Conservation (phyloP, 2,329 filamentous ascomycete species). For the Fusarium incarnatum region DNA sequence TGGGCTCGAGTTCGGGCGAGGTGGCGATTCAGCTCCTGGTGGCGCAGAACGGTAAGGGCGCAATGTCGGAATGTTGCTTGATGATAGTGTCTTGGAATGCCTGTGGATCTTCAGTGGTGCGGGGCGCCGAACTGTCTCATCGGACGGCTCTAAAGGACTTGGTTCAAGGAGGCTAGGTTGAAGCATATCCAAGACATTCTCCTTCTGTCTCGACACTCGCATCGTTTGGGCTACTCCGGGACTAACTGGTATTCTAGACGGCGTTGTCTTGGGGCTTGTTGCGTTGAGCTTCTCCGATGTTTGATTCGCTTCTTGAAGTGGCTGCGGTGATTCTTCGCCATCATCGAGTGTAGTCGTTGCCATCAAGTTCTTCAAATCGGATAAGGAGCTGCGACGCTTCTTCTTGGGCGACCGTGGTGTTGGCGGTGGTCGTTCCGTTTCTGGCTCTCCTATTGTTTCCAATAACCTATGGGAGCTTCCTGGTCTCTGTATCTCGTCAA, state of each 20-base stretch:
- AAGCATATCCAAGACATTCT: constrained; percentile 47
- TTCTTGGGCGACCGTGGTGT: constrained; percentile 66
- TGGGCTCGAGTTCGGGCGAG: constrained; percentile 43
- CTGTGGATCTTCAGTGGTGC: constrained; percentile 47
- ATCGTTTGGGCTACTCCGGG: constrained; percentile 55
- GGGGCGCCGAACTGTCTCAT: constrained; percentile 32
- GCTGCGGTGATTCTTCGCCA: constrained; percentile 56
- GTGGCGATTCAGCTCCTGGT: constrained; percentile 43
- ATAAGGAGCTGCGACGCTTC: constrained; percentile 91
- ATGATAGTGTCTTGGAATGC: constrained; percentile 64
- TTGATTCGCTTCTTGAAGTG: constrained; percentile 64
- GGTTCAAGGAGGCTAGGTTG: constrained; percentile 25
- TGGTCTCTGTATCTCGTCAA: constrained; percentile 69
- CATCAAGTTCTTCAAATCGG: constrained; percentile 81
- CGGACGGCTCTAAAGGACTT: constrained; percentile 28
- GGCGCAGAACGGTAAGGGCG: constrained; percentile 53
- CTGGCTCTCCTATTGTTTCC: constrained; percentile 70
- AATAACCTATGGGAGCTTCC: constrained; percentile 68
- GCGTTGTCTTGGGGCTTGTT: constrained; percentile 58
- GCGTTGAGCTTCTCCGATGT: constrained; percentile 67
- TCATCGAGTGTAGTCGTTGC: constrained; percentile 65
- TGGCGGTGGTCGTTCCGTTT: constrained; percentile 54
- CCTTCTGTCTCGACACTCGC: constrained; percentile 62
- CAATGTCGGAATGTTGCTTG: constrained; percentile 66
- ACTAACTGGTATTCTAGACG: constrained; percentile 66